Percentiles rank a stretch among this genome's conserved stretches.
These are phyloP conservation scores for Gentiana dahurica DNA, from an alignment of 257 asterid genomes.

Conservation along the genomic window DNA sequence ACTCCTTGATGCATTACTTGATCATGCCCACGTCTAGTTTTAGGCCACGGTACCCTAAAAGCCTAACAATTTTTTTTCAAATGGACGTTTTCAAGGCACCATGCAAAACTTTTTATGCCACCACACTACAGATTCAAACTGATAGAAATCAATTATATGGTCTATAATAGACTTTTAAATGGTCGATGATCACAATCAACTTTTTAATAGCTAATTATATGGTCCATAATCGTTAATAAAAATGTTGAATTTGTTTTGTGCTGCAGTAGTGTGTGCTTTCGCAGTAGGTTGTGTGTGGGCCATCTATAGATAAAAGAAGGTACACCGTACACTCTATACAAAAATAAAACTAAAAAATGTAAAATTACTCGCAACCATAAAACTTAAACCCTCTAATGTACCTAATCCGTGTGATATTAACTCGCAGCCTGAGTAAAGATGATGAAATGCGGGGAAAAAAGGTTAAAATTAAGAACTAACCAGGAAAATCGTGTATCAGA, in stretches of 20 bases:
- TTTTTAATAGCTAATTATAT: too few species aligned
- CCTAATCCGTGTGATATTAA: not conserved
- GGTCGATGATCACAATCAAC: too few species aligned
- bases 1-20: not conserved
- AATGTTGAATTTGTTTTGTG: too few species aligned
- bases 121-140: too few species aligned
- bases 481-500: conserved; percentile 59
- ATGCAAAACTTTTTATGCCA: too few species aligned
- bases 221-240: too few species aligned
- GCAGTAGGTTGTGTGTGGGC: too few species aligned
- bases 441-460: not conserved
- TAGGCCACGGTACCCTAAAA: not conserved
- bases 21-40: not conserved
- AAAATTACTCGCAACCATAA: not conserved
- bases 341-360: not conserved
- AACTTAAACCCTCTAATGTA: not conserved
- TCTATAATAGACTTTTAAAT: too few species aligned
- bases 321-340: too few species aligned
- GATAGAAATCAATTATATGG: too few species aligned
- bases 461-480: conserved; percentile 30
- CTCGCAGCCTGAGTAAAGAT: not conserved
- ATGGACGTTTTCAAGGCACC: not conserved
- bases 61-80: not conserved
- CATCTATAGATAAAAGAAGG: too few species aligned
- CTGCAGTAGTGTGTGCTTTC: too few species aligned